A percentile compares a stretch with the other conserved stretches of the same genome.
Conservation (phyloP, 768 basidiomycete genomes). For the Podaxis sp. region DNA sequence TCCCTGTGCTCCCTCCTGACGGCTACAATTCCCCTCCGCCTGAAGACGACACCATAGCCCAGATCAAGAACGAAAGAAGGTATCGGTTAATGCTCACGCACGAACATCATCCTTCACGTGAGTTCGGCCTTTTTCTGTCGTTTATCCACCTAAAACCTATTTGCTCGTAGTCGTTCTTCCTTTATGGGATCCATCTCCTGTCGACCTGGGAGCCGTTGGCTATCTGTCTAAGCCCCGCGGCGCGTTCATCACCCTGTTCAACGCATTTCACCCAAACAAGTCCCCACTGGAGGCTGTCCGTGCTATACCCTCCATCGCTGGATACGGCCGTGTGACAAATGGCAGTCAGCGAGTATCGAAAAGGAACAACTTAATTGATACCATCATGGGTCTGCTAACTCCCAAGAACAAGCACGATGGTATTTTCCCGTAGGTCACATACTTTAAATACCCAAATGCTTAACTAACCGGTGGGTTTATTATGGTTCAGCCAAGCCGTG, state of each 20-base stretch:
- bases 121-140: conserved; percentile 23
- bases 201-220: conserved; percentile 72
- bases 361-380: conserved; percentile 11
- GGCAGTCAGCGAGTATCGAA: conserved; percentile 8
- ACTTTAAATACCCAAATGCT: not conserved
- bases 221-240: conserved; percentile 70
- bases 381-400: conserved; percentile 12
- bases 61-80: conserved; percentile 57
- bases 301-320: conserved; percentile 17
- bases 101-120: conserved; percentile 66
- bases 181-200: conserved; percentile 65
- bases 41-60: conserved; percentile 33
- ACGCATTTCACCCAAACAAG: conserved; percentile 55
- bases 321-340: conserved; percentile 15
- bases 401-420: conserved; percentile 5
- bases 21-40: conserved; percentile 36
- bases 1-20: conserved; percentile 21
- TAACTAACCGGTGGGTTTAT: not conserved
- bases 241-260: conserved; percentile 69
- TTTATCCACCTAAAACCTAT: not conserved
- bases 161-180: conserved; percentile 54
- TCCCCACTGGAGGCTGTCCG: conserved; percentile 7
- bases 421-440: conserved; percentile 2
- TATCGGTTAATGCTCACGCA: conserved; percentile 69
- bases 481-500: not conserved